Evolutionary conservation across 1,284 basidiomycete genomes (phyloP).

Genomic region (Sporisorium scitamineum): DNA sequence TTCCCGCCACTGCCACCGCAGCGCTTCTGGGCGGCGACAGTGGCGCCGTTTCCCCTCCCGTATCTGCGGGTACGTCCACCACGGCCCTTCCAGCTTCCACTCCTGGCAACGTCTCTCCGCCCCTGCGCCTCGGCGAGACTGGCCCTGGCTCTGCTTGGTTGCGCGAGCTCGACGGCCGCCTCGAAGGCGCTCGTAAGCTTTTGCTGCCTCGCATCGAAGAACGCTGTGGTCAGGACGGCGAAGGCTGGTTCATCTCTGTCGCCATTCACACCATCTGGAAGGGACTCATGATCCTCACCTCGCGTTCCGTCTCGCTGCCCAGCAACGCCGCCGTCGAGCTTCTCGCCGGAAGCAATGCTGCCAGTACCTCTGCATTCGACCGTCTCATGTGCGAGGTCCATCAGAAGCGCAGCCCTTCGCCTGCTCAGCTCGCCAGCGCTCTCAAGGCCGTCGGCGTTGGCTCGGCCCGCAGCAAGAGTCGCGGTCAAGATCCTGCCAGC

Average conservation of each 20-base stretch:
- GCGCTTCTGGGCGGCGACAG: constrained; percentile 6
- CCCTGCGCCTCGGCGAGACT: constrained; percentile 24
- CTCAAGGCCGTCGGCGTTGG: constrained; percentile 60
- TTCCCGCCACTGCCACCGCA: background rate
- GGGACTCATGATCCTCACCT: constrained; percentile 61
- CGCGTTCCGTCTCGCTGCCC: constrained; percentile 52
- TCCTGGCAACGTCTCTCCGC: constrained; percentile 42
- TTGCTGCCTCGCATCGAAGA: constrained; percentile 64
- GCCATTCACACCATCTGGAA: constrained; percentile 68
- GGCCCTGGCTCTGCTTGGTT: constrained; percentile 56
- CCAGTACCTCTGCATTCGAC: constrained; percentile 42
- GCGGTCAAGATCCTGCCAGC: constrained; percentile 21
- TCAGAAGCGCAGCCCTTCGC: constrained; percentile 56
- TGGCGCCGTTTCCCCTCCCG: constrained; percentile 24
- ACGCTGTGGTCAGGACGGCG: constrained; percentile 64
- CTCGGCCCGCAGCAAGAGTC: constrained; percentile 39
- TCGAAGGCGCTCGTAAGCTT: constrained; percentile 61
- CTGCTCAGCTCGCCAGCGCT: constrained; percentile 55
- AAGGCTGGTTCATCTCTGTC: constrained; percentile 68
- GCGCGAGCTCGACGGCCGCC: constrained; percentile 62
- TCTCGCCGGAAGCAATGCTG: constrained; percentile 37
- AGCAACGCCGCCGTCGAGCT: constrained; percentile 35
- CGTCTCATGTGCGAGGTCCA: constrained; percentile 47
- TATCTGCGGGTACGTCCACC: constrained; percentile 6
- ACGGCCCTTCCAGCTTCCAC: constrained; percentile 2